These are phyloP conservation scores for Eucalyptus marginata DNA, from an alignment of 345 rosid genomes.

Conservation along the genomic window DNA sequence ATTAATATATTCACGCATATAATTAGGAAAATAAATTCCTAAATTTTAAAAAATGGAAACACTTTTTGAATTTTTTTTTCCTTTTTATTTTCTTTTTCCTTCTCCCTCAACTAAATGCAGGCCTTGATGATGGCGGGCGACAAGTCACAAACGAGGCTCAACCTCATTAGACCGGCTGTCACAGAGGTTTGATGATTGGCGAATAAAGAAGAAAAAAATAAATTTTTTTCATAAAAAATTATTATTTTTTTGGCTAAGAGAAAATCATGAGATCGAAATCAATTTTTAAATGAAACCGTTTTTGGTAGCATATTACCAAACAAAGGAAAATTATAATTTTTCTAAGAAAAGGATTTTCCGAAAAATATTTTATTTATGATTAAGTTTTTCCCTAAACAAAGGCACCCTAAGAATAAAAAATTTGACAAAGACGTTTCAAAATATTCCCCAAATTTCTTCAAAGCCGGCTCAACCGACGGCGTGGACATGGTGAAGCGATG, in stretches of 20 bases:
- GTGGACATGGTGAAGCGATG: not conserved
- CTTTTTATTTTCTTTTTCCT: no score
- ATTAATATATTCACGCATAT: no score
- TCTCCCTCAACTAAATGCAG: accelerated
- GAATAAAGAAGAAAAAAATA: not conserved
- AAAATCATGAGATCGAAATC: not conserved
- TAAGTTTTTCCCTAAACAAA: not conserved
- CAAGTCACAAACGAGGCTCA: not conserved
- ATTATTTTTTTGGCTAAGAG: no score
- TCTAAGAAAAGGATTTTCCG: no score
- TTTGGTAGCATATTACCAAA: no score
- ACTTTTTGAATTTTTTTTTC: no score
- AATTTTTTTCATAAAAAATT: no score
- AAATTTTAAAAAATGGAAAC: no score
- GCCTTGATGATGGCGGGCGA: accelerated
- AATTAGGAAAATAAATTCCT: not conserved
- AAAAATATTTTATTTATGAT: no score
- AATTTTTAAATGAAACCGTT: no score
- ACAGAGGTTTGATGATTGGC: accelerated
- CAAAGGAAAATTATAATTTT: not conserved
- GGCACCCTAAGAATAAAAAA: not conserved
- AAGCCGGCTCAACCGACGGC: not conserved
- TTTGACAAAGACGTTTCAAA: not conserved
- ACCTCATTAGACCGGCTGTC: no score
- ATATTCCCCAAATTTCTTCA: not conserved